Evolutionary conservation across 1,284 basidiomycete species (phyloP).

Genomic region (Cystobasidium pallidum): DNA sequence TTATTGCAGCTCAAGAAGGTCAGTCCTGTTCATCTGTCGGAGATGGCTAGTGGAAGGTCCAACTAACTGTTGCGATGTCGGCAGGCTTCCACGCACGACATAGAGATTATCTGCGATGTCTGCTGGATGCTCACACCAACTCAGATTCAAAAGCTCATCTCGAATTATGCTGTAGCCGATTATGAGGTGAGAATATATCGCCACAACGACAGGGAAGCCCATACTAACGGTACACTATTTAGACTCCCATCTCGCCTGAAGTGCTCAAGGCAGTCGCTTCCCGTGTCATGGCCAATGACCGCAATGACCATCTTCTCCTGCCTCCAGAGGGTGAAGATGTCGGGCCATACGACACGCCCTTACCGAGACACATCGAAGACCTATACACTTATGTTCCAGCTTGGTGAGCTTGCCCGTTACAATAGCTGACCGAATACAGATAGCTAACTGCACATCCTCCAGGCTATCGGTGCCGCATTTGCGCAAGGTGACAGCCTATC

Average conservation of each 20-base stretch:
- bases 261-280: slow-evolving; percentile 95
- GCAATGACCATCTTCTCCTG: slow-evolving; percentile 90
- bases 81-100: slow-evolving; percentile 85
- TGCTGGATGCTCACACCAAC: slow-evolving; percentile 99
- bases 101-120: slow-evolving; percentile 94
- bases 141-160: slow-evolving; percentile 98
- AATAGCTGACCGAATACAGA: background rate
- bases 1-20: slow-evolving; percentile 98
- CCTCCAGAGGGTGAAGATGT: slow-evolving; percentile 95
- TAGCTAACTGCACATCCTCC: background rate
- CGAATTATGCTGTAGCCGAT: slow-evolving; percentile 97
- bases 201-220: background rate
- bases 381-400: slow-evolving; percentile 41
- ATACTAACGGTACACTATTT: slow-evolving; percentile 37
- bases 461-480: slow-evolving; percentile 38
- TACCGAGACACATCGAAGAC: slow-evolving; percentile 75
- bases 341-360: slow-evolving; percentile 82
- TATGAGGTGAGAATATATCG: slow-evolving; percentile 72
- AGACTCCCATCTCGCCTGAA: slow-evolving; percentile 95
- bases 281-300: slow-evolving; percentile 88
- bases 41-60: background rate
- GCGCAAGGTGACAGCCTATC: slow-evolving; percentile 32
- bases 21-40: slow-evolving; percentile 49
- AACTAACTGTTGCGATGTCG: slow-evolving; percentile 55
- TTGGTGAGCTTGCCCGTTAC: slow-evolving; percentile 14